Conservation (phyloP, 805 yeast genomes). For the Clavispora fructus region DNA sequence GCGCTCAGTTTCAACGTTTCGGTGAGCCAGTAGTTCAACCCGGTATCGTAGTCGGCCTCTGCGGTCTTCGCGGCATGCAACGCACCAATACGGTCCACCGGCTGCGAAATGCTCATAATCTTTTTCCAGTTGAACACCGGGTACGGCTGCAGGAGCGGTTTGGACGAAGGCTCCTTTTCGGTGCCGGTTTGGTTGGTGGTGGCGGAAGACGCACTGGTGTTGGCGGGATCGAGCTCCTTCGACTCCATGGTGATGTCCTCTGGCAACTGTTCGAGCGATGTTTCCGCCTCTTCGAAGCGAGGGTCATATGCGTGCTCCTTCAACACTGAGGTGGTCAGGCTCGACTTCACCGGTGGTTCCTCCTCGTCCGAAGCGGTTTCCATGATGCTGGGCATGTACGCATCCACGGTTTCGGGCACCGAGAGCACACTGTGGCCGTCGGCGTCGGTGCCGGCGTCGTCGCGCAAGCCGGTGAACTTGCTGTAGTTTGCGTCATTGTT, state of each 20-base stretch:
- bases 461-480: slow-evolving; percentile 26
- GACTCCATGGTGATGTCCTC: background rate
- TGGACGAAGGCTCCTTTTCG: background rate
- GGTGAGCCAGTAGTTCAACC: slow-evolving; percentile 53
- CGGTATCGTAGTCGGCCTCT: slow-evolving; percentile 46
- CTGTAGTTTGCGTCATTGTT: slow-evolving; percentile 23
- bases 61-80: slow-evolving; percentile 39
- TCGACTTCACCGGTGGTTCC: background rate
- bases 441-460: background rate
- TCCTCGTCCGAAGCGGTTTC: slow-evolving; percentile 25
- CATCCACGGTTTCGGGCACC: slow-evolving; percentile 38
- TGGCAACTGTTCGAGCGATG: background rate
- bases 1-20: slow-evolving; percentile 36
- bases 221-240: background rate
- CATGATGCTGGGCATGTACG: slow-evolving; percentile 29
- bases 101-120: slow-evolving; percentile 35
- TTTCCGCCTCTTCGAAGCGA: slow-evolving; percentile 8
- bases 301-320: slow-evolving; percentile 9
- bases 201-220: background rate
- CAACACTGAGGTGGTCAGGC: slow-evolving; percentile 6
- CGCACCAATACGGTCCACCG: slow-evolving; percentile 36
- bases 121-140: slow-evolving; percentile 39
- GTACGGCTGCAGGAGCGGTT: slow-evolving; percentile 10
- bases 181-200: background rate
- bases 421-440: slow-evolving; percentile 16